Base-by-base conservation (phyloP, 1,284 basidiomycete species). In the Cerrena zonata region DNA sequence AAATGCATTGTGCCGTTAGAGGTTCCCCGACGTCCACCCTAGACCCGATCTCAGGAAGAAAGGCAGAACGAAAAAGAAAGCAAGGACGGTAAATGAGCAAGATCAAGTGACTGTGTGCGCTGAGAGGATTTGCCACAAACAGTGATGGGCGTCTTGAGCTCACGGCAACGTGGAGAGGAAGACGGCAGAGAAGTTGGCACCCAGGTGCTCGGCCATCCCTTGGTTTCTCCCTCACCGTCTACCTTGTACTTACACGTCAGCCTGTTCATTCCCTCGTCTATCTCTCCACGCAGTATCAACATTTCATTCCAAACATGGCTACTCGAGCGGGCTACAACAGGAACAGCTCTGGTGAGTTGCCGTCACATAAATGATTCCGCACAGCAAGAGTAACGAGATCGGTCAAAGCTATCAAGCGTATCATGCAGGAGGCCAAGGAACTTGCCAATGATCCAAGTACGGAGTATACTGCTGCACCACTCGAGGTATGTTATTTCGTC, bases 371-470 rank as follows among this genome's bases (percentile, higher is more conserved):
- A 36, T 24, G 48, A 21, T 2, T 21, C 39, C n/a, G 26, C 18
- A 11, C 43, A n/a, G n/a, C n/a, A n/a, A n/a, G 11, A 23, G 5
- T 22, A 15, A 22, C 11, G 19, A 45, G 24, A 7, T 18, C 21
- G 12, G 24, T 22, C 34, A 70, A n/a, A 80, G 91, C 92, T 49
- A 89, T 96, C 53, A 96, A 96, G 74, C 85, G 95, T 43, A 96
- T 98, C 58, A 90, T 98, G 82, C 91, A 93, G 65, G 94, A 98
- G 70, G 94, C 94, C 3, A 76, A 82, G 54, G 94, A 98, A 65
- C 80, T 96, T 5, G 81, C 84, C 4, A 80, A 79, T 50, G 93
- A 94, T 66, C 80, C 84, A 49, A 86, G 79, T 49, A 82, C 84
- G 0, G 91, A 94, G 62, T 94, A 94, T 64, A 72, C 79, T 51